These are phyloP conservation scores for Lasiosphaeria miniovina DNA, from an alignment of 495 filamentous ascomycete species.

Conservation along the genomic window DNA sequence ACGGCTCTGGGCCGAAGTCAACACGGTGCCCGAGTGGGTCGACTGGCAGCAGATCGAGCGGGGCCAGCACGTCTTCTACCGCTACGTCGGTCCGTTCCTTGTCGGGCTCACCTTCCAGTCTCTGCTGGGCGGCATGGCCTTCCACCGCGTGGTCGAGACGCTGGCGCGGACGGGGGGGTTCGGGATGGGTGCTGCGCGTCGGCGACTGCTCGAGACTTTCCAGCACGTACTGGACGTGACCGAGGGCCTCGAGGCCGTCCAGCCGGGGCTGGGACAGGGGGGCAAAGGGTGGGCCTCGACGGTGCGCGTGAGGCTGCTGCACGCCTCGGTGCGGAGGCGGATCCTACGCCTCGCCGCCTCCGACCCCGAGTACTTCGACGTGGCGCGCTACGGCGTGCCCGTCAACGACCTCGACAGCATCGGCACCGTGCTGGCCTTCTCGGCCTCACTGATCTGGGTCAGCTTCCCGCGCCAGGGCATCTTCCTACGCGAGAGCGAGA, in stretches of 20 bases:
- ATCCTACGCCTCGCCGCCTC: constrained; percentile 57
- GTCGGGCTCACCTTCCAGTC: constrained; percentile 61
- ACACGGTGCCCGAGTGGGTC: constrained; percentile 73
- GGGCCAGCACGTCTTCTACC: constrained; percentile 67
- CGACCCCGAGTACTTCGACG: constrained; percentile 61
- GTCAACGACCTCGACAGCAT: constrained; percentile 75
- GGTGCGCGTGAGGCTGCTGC: constrained; percentile 71
- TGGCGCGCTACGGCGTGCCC: constrained; percentile 59
- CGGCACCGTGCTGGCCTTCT: constrained; percentile 67
- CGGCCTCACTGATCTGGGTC: constrained; percentile 62
- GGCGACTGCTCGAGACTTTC: constrained; percentile 69
- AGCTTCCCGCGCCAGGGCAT: constrained; percentile 72
- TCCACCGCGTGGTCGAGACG: constrained; percentile 66
- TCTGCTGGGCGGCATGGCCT: constrained; percentile 63
- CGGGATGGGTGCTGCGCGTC: constrained; percentile 62
- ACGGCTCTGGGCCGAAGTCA: constrained; percentile 65
- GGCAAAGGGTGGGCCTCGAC: constrained; percentile 66
- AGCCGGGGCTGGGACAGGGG: constrained; percentile 43
- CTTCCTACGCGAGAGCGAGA: constrained; percentile 59
- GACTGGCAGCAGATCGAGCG: constrained; percentile 75
- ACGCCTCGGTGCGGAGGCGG: constrained; percentile 64
- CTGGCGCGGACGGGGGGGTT: constrained; percentile 78
- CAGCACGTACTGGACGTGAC: constrained; percentile 76
- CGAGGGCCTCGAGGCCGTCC: constrained; percentile 58
- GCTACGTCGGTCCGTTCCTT: constrained; percentile 66